phyloP scores from a whole-genome alignment of 192 early-diverging fungal species.

The Mortierella alpina region DNA sequence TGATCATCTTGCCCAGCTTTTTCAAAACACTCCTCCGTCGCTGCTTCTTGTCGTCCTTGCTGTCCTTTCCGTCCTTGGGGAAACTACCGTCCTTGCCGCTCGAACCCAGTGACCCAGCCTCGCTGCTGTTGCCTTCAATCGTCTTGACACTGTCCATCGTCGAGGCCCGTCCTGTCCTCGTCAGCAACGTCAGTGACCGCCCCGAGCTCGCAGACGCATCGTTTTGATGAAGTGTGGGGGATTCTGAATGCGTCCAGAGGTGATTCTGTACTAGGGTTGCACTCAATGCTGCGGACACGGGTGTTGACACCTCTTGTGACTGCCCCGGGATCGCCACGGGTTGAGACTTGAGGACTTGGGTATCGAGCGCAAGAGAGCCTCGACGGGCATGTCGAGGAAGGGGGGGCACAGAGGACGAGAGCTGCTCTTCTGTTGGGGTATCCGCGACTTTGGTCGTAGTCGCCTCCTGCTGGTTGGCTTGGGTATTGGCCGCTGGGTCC shows the following conservation, averaged over 20 bases:
- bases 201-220: slow-evolving; percentile 14
- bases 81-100: neutral
- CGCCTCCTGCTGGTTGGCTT: neutral
- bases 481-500: neutral
- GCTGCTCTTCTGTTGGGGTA: too few relatives aligned
- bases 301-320: too few relatives aligned
- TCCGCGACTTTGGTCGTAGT: neutral
- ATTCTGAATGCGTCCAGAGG: slow-evolving; percentile 3
- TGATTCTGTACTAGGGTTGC: neutral
- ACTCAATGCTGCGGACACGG: too few relatives aligned
- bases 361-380: slow-evolving; percentile 13
- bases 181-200: neutral
- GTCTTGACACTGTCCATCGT: slow-evolving; percentile 18
- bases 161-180: slow-evolving; percentile 19
- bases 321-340: too few relatives aligned
- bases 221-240: slow-evolving; percentile 32
- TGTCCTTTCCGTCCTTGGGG: neutral
- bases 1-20: slow-evolving; percentile 51
- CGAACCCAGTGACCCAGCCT: slow-evolving; percentile 26
- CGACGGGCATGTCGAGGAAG: neutral
- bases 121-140: slow-evolving; percentile 5
- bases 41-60: slow-evolving; percentile 10
- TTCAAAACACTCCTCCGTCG: slow-evolving; percentile 43
- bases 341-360: neutral
- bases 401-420: neutral